Base-by-base conservation (phyloP, 169 alveolate genomes). In the Plasmodium sp. region DNA sequence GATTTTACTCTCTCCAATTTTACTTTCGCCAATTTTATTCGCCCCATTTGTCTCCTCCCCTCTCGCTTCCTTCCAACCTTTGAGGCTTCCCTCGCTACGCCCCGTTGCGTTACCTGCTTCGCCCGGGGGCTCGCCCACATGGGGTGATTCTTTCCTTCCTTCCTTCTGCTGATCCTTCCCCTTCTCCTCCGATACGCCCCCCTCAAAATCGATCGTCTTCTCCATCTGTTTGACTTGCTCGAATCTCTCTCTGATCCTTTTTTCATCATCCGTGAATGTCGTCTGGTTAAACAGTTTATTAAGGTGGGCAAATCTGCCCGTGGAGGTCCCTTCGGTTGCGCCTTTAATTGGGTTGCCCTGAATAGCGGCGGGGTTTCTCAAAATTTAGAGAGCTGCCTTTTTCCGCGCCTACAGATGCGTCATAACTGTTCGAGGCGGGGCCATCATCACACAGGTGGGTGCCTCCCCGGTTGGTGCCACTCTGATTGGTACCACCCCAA, bases 171-270 rank as follows among this genome's bases (percentile, higher is more conserved):
- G 33, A 9, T 81, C 62, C 39, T 31, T 22, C 7, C 27, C 73
- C 39, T 81, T 27, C 39, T 31, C 75, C 22, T 31, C 80, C 10
- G 34, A 62, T 18, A 41, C 27, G 7, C 74, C 51, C 5, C 58
- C 34, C 33, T 88, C 58, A 36, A 43, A 79, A 18, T 41, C 54
- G 74, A 88, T 79, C 36, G 79, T 14, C 27, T 80, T 88, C 51
- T 71, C 82, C 48, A 88, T 79, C n/a, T 56, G 48, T 88, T 74
- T 80, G 36, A 88, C 36, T 88, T 88, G 43, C 56, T 79, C 84
- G 51, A 88, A 88, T 16, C 48, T 77, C n/a, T 88, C 94, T 34
- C 83, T 88, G 16, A 88, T 88, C 48, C 45, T 71, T 51, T 79
- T 79, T 80, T 88, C 94, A 5, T 79, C 91, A 58, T 14, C 71